Evolutionary conservation across 495 filamentous ascomycete species (phyloP).

Genomic region (Aspergillus egyptiacus): DNA sequence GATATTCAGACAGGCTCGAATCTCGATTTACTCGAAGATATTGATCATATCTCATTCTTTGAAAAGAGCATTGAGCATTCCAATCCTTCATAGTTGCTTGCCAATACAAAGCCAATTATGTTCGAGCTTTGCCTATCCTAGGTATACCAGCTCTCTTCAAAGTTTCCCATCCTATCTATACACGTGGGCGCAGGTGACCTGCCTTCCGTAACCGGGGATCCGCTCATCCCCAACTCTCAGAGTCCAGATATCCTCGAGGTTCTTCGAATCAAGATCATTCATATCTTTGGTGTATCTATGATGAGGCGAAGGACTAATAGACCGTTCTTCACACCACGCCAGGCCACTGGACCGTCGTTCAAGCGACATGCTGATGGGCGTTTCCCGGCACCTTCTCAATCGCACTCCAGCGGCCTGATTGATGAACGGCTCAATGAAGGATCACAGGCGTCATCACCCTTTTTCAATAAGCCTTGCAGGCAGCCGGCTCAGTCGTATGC

Average conservation of each 20-base stretch:
- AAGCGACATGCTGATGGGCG: constrained; percentile 4
- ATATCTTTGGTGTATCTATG: no score
- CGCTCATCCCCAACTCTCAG: not conserved
- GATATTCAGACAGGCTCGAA: not conserved
- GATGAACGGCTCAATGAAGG: constrained; percentile 28
- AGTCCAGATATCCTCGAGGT: no score
- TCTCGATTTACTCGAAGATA: not conserved
- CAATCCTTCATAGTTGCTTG: not conserved
- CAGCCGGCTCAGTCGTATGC: not conserved
- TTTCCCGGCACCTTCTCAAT: not conserved
- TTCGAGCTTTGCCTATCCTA: no score
- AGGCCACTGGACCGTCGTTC: not conserved
- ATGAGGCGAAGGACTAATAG: constrained; percentile 1
- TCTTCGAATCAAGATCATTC: no score
- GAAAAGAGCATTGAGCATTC: not conserved
- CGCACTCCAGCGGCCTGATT: constrained; percentile 12
- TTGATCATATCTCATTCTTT: not conserved
- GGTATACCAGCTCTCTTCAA: no score
- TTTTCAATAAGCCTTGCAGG: constrained; percentile 6
- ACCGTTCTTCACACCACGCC: not conserved
- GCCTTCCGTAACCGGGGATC: not conserved
- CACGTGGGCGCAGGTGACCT: constrained; percentile 7
- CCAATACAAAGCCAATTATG: not conserved
- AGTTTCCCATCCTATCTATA: not conserved
- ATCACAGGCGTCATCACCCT: constrained; percentile 16